These are phyloP conservation scores for Acacia acuminata DNA, from an alignment of 306 rosid genomes.

Conservation along the genomic window DNA sequence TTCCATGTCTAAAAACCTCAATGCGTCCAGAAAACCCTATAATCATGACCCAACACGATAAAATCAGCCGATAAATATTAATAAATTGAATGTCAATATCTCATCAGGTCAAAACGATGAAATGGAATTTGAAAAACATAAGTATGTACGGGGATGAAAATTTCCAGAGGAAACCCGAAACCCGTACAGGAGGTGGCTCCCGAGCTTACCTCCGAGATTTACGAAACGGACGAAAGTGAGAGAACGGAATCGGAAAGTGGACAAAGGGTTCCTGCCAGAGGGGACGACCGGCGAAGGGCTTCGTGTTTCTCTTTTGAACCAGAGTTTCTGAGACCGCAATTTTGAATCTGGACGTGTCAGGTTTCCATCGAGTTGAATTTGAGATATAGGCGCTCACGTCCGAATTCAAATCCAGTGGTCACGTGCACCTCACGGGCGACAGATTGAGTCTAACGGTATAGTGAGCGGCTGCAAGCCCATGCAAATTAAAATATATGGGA, in stretches of 20 bases:
- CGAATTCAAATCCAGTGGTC: constrained; percentile 66
- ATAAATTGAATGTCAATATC: not conserved
- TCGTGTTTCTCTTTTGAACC: constrained; percentile 34
- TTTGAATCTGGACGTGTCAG: constrained; percentile 54
- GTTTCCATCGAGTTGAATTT: constrained; percentile 44
- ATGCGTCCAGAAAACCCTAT: constrained; percentile 32
- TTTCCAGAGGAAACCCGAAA: not conserved
- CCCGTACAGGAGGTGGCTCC: not conserved
- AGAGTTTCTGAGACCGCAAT: constrained; percentile 31
- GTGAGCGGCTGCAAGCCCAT: not conserved
- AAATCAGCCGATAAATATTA: not conserved
- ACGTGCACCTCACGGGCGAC: constrained; percentile 52
- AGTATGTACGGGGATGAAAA: constrained; percentile 22
- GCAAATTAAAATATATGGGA: not conserved
- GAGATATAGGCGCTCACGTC: constrained; percentile 56
- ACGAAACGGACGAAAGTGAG: not conserved
- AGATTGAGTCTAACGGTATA: constrained; percentile 44
- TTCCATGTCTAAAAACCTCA: constrained; percentile 54
- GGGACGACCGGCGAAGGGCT: constrained; percentile 20
- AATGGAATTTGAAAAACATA: not conserved
- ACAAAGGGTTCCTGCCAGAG: not conserved
- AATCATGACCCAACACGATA: not conserved
- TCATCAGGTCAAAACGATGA: not conserved
- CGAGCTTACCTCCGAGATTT: constrained; percentile 32
- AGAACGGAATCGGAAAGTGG: constrained; percentile 12